These are phyloP conservation scores for Blakeslea trispora DNA, from an alignment of 371 early-diverging fungal genomes.

Conservation along the genomic window DNA sequence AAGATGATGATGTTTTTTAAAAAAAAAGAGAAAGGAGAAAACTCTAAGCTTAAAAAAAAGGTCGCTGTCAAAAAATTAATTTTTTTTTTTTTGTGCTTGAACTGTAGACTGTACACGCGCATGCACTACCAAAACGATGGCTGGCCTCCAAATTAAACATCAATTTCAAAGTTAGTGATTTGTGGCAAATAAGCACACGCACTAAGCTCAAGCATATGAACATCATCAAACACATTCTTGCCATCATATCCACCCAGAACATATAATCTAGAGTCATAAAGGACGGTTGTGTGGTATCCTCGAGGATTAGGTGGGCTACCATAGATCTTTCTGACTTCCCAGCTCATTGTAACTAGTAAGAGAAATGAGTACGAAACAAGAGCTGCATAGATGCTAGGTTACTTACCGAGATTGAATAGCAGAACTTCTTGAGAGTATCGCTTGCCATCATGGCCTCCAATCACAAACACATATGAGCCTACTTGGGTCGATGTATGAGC, in stretches of 20 bases:
- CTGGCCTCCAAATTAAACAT: conserved; percentile 18
- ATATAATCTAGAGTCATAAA: conserved; percentile 82
- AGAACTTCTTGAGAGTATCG: conserved; percentile 79
- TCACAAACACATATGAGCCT: conserved; percentile 85
- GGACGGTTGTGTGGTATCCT: conserved; percentile 82
- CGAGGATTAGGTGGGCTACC: conserved; percentile 70
- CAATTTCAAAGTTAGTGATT: conserved; percentile 62
- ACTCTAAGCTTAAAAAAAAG: no score
- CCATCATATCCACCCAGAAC: conserved; percentile 89
- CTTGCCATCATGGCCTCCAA: conserved; percentile 88
- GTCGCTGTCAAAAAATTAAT: no score
- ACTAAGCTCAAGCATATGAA: conserved; percentile 81
- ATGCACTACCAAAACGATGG: no score
- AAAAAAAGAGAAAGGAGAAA: no score
- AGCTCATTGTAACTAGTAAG: conserved; percentile 68
- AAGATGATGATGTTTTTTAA: no score
- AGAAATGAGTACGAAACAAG: neutral
- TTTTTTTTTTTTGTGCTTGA: no score
- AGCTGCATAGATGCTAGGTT: no score
- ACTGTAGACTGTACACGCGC: no score
- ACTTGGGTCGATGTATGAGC: conserved; percentile 87
- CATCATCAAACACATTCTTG: conserved; percentile 76
- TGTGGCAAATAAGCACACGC: conserved; percentile 77
- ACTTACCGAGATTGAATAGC: conserved; percentile 77
- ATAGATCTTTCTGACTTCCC: conserved; percentile 76